Conservation (phyloP, 257 asterid genomes). For the Paraleonurus japonicus region DNA sequence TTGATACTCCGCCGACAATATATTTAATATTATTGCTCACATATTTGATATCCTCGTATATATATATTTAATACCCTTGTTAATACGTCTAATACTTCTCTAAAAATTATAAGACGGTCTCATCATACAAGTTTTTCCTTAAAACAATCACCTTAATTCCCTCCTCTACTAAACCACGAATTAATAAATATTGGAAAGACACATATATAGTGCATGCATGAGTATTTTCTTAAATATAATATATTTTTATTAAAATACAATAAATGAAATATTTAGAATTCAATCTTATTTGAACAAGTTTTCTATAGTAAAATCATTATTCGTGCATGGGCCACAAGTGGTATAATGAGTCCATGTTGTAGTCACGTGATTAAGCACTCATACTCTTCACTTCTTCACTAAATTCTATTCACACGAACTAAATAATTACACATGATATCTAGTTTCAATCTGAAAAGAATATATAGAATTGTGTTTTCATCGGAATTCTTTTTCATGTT, state of each 20-base stretch:
- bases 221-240: background rate
- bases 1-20: no score
- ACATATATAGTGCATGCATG: no score
- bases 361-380: conserved; percentile 26
- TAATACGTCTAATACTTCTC: no score
- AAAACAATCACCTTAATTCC: no score
- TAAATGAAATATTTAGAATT: background rate
- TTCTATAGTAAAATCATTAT: background rate
- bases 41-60: no score
- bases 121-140: no score
- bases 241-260: no score
- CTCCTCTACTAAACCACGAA: no score
- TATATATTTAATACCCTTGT: no score
- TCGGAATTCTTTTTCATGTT: background rate
- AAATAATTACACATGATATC: background rate
- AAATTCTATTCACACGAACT: conserved; percentile 14
- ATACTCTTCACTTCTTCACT: background rate
- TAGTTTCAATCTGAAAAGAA: conserved; percentile 5
- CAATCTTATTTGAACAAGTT: background rate
- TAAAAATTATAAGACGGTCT: no score
- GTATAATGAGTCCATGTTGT: conserved; percentile 24
- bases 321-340: background rate
- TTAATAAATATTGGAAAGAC: no score
- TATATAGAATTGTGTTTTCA: background rate
- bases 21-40: no score